Conservation (phyloP, 1,284 basidiomycete species). For the Trametes versicolor region DNA sequence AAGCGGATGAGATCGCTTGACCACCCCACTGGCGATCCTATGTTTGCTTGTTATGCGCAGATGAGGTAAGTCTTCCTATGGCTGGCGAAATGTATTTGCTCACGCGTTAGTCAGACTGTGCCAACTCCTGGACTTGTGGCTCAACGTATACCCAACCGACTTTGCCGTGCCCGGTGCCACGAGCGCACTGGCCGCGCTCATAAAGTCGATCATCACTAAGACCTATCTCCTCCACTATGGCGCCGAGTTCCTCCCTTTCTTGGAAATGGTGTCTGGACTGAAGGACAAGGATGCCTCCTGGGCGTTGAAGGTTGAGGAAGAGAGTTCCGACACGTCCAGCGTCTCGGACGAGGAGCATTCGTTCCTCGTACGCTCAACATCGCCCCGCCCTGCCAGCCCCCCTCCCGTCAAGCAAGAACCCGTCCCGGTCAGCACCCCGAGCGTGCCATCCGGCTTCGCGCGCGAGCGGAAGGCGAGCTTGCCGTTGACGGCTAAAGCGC, state of each 20-base stretch:
- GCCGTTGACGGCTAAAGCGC: constrained; percentile 58
- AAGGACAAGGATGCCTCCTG: constrained; percentile 74
- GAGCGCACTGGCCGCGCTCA: constrained; percentile 75
- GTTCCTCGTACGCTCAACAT: constrained; percentile 43
- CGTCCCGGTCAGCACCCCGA: constrained; percentile 3
- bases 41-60: constrained; percentile 85
- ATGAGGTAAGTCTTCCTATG: constrained; percentile 66
- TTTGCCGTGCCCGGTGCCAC: constrained; percentile 78
- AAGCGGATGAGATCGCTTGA: constrained; percentile 82
- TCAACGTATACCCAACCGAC: constrained; percentile 74
- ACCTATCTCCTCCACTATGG: constrained; percentile 85
- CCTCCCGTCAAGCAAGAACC: constrained; percentile 21
- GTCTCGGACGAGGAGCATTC: constrained; percentile 62
- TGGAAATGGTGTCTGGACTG: constrained; percentile 69
- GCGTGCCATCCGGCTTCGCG: constrained; percentile 24
- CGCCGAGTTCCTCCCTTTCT: constrained; percentile 79
- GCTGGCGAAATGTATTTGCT: background rate
- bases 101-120: constrained; percentile 64
- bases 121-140: constrained; percentile 78
- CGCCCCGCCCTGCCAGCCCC: constrained; percentile 37
- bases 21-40: constrained; percentile 75
- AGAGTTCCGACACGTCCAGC: constrained; percentile 68
- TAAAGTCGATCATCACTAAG: constrained; percentile 80
- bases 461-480: constrained; percentile 74
- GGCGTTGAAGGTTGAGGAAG: constrained; percentile 73